Conservation (phyloP, 768 basidiomycete genomes). For the Daedalea quercina region DNA sequence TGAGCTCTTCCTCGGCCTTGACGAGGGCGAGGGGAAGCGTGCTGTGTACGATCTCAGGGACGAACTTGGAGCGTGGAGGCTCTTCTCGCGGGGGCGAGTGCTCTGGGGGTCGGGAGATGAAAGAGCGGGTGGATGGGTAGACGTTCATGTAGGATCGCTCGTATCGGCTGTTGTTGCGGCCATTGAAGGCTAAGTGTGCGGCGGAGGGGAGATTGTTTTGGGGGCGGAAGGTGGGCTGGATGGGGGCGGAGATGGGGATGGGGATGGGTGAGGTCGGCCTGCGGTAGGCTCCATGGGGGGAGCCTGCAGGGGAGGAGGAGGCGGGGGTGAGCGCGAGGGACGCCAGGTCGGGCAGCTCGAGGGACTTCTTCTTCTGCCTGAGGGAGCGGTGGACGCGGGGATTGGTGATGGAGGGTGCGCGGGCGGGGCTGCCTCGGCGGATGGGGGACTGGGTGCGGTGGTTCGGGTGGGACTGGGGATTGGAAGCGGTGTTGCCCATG, state of each 20-base stretch:
- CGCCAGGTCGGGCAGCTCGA: slow-evolving; percentile 72
- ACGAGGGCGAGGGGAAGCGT: slow-evolving; percentile 52
- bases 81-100: slow-evolving; percentile 21
- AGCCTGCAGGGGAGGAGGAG: slow-evolving; percentile 33
- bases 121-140: slow-evolving; percentile 39
- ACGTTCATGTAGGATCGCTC: slow-evolving; percentile 26
- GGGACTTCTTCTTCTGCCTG: slow-evolving; percentile 61
- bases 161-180: slow-evolving; percentile 25
- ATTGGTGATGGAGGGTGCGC: slow-evolving; percentile 10
- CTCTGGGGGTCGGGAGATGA: slow-evolving; percentile 19
- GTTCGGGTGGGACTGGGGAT: slow-evolving; percentile 11
- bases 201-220: slow-evolving; percentile 35
- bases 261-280: slow-evolving; percentile 43
- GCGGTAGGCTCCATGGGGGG: slow-evolving; percentile 36
- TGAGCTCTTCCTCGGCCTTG: slow-evolving; percentile 28
- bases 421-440: slow-evolving; percentile 19
- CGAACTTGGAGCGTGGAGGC: slow-evolving; percentile 29
- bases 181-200: slow-evolving; percentile 31
- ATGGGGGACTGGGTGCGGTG: slow-evolving; percentile 18
- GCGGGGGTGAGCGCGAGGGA: slow-evolving; percentile 40
- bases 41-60: slow-evolving; percentile 54
- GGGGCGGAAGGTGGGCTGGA: slow-evolving; percentile 18
- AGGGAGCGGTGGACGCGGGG: slow-evolving; percentile 48
- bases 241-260: slow-evolving; percentile 33
- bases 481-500: slow-evolving; percentile 20